Conservation (phyloP, 2,329 filamentous ascomycete species). For the Rutstroemia sp. region DNA sequence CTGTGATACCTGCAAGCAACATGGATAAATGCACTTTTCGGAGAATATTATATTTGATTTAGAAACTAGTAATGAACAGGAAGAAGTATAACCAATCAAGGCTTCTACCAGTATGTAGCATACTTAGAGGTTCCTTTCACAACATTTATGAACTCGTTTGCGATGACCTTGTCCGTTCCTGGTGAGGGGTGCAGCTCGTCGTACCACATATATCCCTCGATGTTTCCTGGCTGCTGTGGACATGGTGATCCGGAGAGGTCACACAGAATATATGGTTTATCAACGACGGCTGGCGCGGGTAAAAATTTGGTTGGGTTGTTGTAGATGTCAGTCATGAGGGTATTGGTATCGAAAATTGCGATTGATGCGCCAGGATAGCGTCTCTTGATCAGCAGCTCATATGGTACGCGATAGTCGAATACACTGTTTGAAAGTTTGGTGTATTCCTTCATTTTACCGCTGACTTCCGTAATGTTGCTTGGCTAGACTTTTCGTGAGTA, state of each 20-base stretch:
- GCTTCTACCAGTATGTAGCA: slow-evolving; percentile 28
- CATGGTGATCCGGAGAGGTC: slow-evolving; percentile 30
- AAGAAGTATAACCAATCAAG: neutral
- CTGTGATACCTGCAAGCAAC: neutral
- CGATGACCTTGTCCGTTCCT: slow-evolving; percentile 51
- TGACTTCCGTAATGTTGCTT: slow-evolving; percentile 41
- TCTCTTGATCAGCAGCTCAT: slow-evolving; percentile 35
- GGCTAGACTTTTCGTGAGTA: slow-evolving; percentile 32
- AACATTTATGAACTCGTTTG: slow-evolving; percentile 47
- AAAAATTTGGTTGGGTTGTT: slow-evolving; percentile 53
- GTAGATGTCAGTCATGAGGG: slow-evolving; percentile 57
- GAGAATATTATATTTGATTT: too few relatives aligned
- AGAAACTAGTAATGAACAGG: too few relatives aligned
- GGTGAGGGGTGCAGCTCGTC: slow-evolving; percentile 67
- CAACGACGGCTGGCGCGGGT: slow-evolving; percentile 54
- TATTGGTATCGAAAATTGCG: slow-evolving; percentile 60
- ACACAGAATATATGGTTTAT: slow-evolving; percentile 51
- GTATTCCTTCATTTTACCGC: slow-evolving; percentile 43
- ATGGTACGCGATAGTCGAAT: slow-evolving; percentile 42
- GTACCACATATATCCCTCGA: slow-evolving; percentile 63
- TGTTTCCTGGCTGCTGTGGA: slow-evolving; percentile 28
- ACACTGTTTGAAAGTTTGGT: slow-evolving; percentile 42
- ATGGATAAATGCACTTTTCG: too few relatives aligned
- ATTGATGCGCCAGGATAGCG: slow-evolving; percentile 53
- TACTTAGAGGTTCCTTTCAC: slow-evolving; percentile 37